phyloP scores from a whole-genome alignment of 257 asterid species.

The Salvia hispanica region DNA sequence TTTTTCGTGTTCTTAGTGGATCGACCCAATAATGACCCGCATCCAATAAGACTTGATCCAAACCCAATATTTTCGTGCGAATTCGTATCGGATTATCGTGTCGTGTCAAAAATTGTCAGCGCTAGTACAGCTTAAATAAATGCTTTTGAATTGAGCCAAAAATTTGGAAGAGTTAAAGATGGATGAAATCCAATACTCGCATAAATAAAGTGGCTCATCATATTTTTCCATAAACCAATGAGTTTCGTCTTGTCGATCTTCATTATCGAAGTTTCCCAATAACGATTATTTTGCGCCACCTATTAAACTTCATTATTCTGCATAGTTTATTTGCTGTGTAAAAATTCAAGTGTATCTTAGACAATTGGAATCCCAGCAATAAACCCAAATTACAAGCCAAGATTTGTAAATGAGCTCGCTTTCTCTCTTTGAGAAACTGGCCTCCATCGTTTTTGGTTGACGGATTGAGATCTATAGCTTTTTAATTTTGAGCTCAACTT shows the following conservation, averaged over 20 bases:
- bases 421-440: constrained; percentile 15
- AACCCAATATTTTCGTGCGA: too few species aligned
- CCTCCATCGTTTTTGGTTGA: neutral
- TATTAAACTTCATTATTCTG: neutral
- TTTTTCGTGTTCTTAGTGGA: too few species aligned
- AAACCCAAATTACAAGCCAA: constrained; percentile 39
- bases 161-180: too few species aligned
- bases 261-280: neutral
- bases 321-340: constrained; percentile 4
- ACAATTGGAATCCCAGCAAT: constrained; percentile 35
- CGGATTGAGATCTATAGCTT: constrained; percentile 8
- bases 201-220: too few species aligned
- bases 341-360: constrained; percentile 14
- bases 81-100: too few species aligned
- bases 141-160: too few species aligned
- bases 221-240: too few species aligned
- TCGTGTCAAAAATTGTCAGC: too few species aligned
- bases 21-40: too few species aligned
- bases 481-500: neutral
- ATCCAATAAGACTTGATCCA: too few species aligned
- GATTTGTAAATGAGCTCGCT: neutral
- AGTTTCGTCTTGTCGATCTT: constrained; percentile 3
- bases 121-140: too few species aligned
- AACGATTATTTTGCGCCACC: constrained; percentile 17
- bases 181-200: too few species aligned